phyloP scores from a whole-genome alignment of 768 basidiomycete species.

The Mycena belliarum region DNA sequence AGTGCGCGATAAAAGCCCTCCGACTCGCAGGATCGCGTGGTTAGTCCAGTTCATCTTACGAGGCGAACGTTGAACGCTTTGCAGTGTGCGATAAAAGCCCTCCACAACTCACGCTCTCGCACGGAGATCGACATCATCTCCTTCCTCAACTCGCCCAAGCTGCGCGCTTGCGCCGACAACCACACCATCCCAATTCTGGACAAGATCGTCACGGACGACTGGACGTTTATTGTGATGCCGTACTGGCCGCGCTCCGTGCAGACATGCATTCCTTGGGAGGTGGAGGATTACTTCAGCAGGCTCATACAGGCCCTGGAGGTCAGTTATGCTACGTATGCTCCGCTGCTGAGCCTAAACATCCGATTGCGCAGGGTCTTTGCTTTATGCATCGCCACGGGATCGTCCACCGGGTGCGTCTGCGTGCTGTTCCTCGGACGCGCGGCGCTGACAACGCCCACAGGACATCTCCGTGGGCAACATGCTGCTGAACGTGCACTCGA shows the following conservation, averaged over 20 bases:
- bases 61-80: neutral
- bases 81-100: conserved; percentile 18
- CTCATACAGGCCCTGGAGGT: conserved; percentile 17
- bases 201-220: too few relatives aligned
- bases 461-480: conserved; percentile 18
- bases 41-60: neutral
- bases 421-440: neutral
- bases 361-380: conserved; percentile 9
- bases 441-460: conserved; percentile 1
- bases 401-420: conserved; percentile 15
- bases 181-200: too few relatives aligned
- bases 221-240: too few relatives aligned
- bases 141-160: conserved; percentile 15
- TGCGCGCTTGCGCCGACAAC: conserved; percentile 17
- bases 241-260: conserved; percentile 19
- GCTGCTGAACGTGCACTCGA: conserved; percentile 17
- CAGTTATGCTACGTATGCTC: neutral
- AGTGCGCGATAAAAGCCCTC: conserved; percentile 21
- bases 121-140: conserved; percentile 17
- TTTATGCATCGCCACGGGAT: conserved; percentile 21
- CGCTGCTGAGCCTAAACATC: neutral
- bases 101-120: conserved; percentile 11
- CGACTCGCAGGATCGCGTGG: conserved; percentile 18
- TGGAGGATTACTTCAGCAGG: conserved; percentile 20
- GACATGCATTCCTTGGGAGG: conserved; percentile 19